Evolutionary conservation across 2,329 filamentous ascomycete species (phyloP).

Genomic region (Knoxdaviesia capensis): DNA sequence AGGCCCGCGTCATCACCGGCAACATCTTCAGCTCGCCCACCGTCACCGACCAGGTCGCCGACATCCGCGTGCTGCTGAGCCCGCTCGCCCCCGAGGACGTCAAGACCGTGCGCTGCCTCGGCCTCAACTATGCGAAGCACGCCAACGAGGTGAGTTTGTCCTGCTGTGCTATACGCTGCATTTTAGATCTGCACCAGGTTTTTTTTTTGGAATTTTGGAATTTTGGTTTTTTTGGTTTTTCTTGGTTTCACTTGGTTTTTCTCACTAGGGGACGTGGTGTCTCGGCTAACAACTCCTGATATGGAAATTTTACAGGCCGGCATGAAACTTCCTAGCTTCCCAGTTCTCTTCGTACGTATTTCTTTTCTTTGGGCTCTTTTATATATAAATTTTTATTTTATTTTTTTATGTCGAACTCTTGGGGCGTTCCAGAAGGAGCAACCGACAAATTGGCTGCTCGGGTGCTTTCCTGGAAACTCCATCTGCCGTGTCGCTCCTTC

Average conservation of each 20-base stretch:
- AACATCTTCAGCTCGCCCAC: slow-evolving; percentile 44
- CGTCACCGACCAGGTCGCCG: slow-evolving; percentile 40
- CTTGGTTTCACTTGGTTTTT: too few relatives aligned
- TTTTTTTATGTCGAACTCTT: too few relatives aligned
- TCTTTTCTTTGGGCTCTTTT: not conserved
- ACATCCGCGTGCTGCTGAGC: slow-evolving; percentile 35
- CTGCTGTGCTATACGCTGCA: too few relatives aligned
- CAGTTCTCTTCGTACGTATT: slow-evolving; percentile 37
- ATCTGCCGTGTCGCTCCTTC: too few relatives aligned
- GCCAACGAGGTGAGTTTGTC: slow-evolving; percentile 40
- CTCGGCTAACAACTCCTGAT: too few relatives aligned
- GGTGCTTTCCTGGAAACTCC: too few relatives aligned
- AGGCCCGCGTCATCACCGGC: slow-evolving; percentile 42
- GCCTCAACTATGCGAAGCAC: slow-evolving; percentile 53
- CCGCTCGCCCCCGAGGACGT: slow-evolving; percentile 43
- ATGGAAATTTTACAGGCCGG: slow-evolving; percentile 12
- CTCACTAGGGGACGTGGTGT: too few relatives aligned
- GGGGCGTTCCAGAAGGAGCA: not conserved
- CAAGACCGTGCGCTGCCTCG: slow-evolving; percentile 46
- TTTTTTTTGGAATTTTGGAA: too few relatives aligned
- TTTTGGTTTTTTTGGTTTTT: too few relatives aligned
- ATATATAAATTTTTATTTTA: not conserved
- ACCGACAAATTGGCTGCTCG: not conserved
- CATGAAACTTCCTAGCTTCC: slow-evolving; percentile 48
- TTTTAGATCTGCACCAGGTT: too few relatives aligned